Percentiles rank a stretch among this genome's conserved stretches.
Evolutionary conservation across 768 basidiomycete genomes (phyloP).

Genomic region (Dioszegia crocea): DNA sequence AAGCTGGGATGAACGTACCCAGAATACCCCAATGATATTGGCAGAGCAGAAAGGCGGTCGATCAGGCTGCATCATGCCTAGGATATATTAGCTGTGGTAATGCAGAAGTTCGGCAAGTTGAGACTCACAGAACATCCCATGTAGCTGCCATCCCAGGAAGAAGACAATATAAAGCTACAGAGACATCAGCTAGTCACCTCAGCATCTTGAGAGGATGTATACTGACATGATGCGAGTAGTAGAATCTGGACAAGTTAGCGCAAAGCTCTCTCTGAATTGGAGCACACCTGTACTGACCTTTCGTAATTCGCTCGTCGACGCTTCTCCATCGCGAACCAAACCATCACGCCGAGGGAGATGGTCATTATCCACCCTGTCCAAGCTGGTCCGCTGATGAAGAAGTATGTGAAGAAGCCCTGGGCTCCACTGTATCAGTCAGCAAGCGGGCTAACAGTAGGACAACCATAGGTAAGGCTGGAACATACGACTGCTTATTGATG

Average conservation of each 20-base stretch:
- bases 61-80: constrained; percentile 62
- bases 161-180: constrained; percentile 80
- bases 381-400: constrained; percentile 63
- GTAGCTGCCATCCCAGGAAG: constrained; percentile 91
- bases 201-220: too few species aligned
- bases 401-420: constrained; percentile 67
- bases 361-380: constrained; percentile 85
- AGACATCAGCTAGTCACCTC: constrained; percentile 53
- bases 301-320: constrained; percentile 73
- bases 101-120: not conserved
- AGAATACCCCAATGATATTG: constrained; percentile 86
- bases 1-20: constrained; percentile 60
- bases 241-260: constrained; percentile 15
- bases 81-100: not conserved
- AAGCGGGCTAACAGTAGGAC: too few species aligned
- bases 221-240: constrained; percentile 43
- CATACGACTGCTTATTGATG: not conserved
- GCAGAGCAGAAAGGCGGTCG: constrained; percentile 79
- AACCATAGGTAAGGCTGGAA: not conserved
- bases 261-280: constrained; percentile 37
- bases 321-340: constrained; percentile 80
- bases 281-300: constrained; percentile 66
- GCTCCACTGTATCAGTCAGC: constrained; percentile 54
- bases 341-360: constrained; percentile 67
- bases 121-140: constrained; percentile 70